Conservation (phyloP, 352 stramenopile species). For the Phytophthora palmivora region DNA sequence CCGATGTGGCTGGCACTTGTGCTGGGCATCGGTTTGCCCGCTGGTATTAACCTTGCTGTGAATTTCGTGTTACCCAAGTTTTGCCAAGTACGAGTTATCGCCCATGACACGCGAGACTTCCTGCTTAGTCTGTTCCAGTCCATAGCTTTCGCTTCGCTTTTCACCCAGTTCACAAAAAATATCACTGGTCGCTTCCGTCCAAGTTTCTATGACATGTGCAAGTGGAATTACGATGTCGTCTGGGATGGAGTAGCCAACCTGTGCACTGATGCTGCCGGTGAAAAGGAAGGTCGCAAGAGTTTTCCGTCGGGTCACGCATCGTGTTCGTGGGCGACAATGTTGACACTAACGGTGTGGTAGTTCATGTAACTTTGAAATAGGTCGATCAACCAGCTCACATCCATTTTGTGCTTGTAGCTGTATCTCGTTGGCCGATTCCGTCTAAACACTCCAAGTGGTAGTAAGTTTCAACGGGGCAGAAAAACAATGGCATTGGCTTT, state of each 20-base stretch:
- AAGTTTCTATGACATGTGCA: constrained; percentile 84
- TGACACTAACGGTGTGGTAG: constrained; percentile 19
- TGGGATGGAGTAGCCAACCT: constrained; percentile 79
- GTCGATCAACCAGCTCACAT: no score
- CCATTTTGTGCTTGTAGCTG: no score
- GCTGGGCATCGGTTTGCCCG: constrained; percentile 38
- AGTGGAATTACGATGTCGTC: constrained; percentile 61
- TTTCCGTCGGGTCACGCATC: constrained; percentile 82
- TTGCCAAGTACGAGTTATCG: constrained; percentile 55
- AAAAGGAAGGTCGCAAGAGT: constrained; percentile 75
- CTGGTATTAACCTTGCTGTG: constrained; percentile 54
- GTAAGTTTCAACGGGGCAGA: no score
- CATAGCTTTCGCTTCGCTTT: constrained; percentile 42
- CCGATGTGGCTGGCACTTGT: constrained; percentile 37
- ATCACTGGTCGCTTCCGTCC: constrained; percentile 73
- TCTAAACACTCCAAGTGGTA: no score
- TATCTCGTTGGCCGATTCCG: no score
- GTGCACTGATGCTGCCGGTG: constrained; percentile 52
- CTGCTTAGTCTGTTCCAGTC: constrained; percentile 48
- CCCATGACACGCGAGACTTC: constrained; percentile 59
- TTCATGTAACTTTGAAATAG: no score
- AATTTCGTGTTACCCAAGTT: constrained; percentile 62
- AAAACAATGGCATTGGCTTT: no score
- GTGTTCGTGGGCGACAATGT: constrained; percentile 71
- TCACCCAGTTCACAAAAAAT: constrained; percentile 81